Conservation (phyloP, 2,329 filamentous ascomycete genomes). For the Hawksworthiomyces lignivorus region DNA sequence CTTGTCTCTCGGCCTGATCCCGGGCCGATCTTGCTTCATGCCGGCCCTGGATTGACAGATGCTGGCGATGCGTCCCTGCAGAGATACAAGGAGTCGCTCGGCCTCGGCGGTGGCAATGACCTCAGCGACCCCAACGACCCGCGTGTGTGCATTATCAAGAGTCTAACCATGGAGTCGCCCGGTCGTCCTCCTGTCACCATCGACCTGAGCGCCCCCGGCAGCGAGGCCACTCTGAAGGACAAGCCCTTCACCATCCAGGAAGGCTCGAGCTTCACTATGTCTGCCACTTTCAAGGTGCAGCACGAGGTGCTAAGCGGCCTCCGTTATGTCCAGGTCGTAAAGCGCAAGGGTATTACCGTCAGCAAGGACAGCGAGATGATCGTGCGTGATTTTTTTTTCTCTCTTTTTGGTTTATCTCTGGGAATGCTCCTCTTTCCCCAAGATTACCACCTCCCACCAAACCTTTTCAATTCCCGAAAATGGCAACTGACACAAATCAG, state of each 20-base stretch:
- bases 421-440: no score
- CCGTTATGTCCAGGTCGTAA: slow-evolving; percentile 92
- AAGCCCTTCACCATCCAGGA: slow-evolving; percentile 98
- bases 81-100: slow-evolving; percentile 95
- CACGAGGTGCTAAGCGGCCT: slow-evolving; percentile 91
- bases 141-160: slow-evolving; percentile 87
- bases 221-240: slow-evolving; percentile 71
- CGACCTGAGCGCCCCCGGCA: slow-evolving; percentile 68
- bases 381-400: slow-evolving; percentile 46
- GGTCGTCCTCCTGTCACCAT: slow-evolving; percentile 82
- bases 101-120: slow-evolving; percentile 66
- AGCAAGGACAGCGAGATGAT: slow-evolving; percentile 98
- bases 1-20: no score
- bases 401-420: no score
- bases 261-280: slow-evolving; percentile 88
- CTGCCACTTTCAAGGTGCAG: slow-evolving; percentile 88
- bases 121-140: slow-evolving; percentile 73
- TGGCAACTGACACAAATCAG: slow-evolving; percentile 36
- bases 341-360: slow-evolving; percentile 76
- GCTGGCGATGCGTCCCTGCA: slow-evolving; percentile 85
- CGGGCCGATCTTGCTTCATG: no score
- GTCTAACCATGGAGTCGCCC: slow-evolving; percentile 77
- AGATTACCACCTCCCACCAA: no score
- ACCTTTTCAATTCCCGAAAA: no score
- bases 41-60: no score